Percentiles rank a stretch among this genome's conserved stretches.
phyloP scores from a whole-genome alignment of 2,329 filamentous ascomycete genomes.

The Fusarium brevicatenulatum region DNA sequence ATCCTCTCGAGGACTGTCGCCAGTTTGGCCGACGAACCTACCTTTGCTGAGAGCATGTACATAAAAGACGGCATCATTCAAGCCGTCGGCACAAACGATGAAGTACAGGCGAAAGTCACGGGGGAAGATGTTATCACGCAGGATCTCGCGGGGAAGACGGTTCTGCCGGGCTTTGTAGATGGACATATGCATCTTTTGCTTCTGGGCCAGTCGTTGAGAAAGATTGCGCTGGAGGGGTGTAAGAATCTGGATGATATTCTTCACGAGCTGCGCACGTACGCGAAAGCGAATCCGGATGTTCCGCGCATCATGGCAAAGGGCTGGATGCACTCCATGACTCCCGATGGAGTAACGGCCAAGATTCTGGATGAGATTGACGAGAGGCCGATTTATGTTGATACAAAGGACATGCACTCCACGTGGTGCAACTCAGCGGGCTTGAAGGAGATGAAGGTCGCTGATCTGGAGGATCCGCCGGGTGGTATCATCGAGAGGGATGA shows the following conservation, averaged over 20 bases:
- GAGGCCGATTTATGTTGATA: slow-evolving; percentile 66
- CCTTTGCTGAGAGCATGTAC: slow-evolving; percentile 49
- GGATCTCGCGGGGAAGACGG: slow-evolving; percentile 49
- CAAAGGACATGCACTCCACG: slow-evolving; percentile 65
- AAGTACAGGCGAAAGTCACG: slow-evolving; percentile 39
- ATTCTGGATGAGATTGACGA: slow-evolving; percentile 62
- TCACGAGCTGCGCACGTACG: slow-evolving; percentile 56
- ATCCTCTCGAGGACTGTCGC: slow-evolving; percentile 42
- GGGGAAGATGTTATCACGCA: slow-evolving; percentile 20
- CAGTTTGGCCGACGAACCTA: slow-evolving; percentile 40
- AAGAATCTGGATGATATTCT: slow-evolving; percentile 61
- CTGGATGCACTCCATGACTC: slow-evolving; percentile 65
- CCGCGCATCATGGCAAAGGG: slow-evolving; percentile 63
- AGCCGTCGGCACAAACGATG: slow-evolving; percentile 47
- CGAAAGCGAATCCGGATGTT: slow-evolving; percentile 57
- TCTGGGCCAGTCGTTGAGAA: slow-evolving; percentile 63
- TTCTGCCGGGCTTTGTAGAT: slow-evolving; percentile 67
- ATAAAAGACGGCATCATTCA: slow-evolving; percentile 49
- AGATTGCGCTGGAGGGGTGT: slow-evolving; percentile 61
- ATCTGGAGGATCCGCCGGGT: slow-evolving; percentile 59
- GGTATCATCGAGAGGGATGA: slow-evolving; percentile 63
- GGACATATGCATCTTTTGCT: slow-evolving; percentile 67
- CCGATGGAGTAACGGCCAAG: slow-evolving; percentile 55
- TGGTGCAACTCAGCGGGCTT: slow-evolving; percentile 66
- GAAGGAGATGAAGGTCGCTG: slow-evolving; percentile 58